A percentile compares a stretch with the other conserved stretches of the same genome.
Conservation (phyloP, 495 filamentous ascomycete species). For the Penicillium canariense region DNA sequence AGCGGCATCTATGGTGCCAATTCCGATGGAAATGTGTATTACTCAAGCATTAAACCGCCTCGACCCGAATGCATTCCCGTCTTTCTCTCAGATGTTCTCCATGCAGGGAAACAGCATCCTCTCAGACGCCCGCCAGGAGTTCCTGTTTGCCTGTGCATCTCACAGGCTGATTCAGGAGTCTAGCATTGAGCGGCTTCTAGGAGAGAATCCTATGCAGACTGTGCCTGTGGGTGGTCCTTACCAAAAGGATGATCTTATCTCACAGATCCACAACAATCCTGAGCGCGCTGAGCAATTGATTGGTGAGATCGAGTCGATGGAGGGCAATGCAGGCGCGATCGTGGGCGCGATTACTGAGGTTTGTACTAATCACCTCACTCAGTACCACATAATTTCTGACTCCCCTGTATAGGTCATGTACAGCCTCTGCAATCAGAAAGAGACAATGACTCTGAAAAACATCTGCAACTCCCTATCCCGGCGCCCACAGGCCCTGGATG, state of each 20-base stretch:
- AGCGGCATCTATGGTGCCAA: slow-evolving; percentile 57
- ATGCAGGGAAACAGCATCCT: slow-evolving; percentile 70
- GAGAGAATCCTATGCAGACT: slow-evolving; percentile 81
- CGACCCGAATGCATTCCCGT: slow-evolving; percentile 76
- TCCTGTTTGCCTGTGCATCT: slow-evolving; percentile 85
- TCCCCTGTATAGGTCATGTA: slow-evolving; percentile 61
- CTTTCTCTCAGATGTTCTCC: slow-evolving; percentile 77
- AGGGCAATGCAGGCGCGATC: slow-evolving; percentile 90
- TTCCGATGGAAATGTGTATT: slow-evolving; percentile 75
- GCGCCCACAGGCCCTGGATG: slow-evolving; percentile 76
- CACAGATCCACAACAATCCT: slow-evolving; percentile 68
- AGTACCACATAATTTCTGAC: not conserved
- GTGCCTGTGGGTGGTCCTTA: slow-evolving; percentile 74
- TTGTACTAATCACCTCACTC: slow-evolving; percentile 7
- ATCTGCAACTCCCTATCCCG: slow-evolving; percentile 78
- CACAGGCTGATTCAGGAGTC: slow-evolving; percentile 76
- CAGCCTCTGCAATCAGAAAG: slow-evolving; percentile 73
- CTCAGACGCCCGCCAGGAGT: slow-evolving; percentile 86
- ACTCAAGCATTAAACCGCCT: slow-evolving; percentile 72
- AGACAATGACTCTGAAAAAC: slow-evolving; percentile 86
- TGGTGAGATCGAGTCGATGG: slow-evolving; percentile 81
- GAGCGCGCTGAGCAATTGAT: slow-evolving; percentile 73
- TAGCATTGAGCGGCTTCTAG: slow-evolving; percentile 76
- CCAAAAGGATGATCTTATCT: slow-evolving; percentile 70
- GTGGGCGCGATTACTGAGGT: slow-evolving; percentile 80